Evolutionary conservation across 441 rosid genomes (phyloP).

Genomic region (Corymbia citriodora): DNA sequence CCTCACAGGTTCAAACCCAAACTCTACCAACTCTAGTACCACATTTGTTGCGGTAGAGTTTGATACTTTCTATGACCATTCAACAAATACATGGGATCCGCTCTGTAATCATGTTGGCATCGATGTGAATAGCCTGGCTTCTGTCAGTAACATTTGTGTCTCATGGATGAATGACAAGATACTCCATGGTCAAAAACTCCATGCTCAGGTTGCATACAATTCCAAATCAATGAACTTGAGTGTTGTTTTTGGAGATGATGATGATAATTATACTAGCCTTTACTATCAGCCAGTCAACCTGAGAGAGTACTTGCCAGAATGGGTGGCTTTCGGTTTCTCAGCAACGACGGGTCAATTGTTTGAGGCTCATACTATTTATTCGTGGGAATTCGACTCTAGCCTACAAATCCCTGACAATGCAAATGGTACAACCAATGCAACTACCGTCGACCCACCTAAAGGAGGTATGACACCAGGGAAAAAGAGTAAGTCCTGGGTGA

Average conservation of each 20-base stretch:
- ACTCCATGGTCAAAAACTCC: not conserved
- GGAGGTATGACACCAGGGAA: no score
- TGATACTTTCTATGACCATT: no score
- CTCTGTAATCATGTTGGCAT: not conserved
- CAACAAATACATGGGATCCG: no score
- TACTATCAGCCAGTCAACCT: not conserved
- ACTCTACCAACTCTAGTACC: no score
- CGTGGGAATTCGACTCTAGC: not conserved
- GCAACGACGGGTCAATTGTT: not conserved
- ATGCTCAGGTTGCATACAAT: not conserved
- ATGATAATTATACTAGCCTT: not conserved
- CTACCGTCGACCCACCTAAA: no score
- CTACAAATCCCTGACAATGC: not conserved
- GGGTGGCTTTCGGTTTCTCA: not conserved
- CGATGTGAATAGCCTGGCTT: accelerated
- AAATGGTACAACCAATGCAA: no score
- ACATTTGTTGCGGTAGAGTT: no score
- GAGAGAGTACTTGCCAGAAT: not conserved
- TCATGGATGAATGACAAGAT: not conserved
- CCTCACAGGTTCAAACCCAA: no score
- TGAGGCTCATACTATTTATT: not conserved
- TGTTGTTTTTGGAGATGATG: no score
- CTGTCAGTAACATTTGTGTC: not conserved
- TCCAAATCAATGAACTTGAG: not conserved
- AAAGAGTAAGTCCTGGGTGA: not conserved